These are phyloP conservation scores for Lagenidium sp. DNA, from an alignment of 352 stramenopile genomes.

Conservation along the genomic window DNA sequence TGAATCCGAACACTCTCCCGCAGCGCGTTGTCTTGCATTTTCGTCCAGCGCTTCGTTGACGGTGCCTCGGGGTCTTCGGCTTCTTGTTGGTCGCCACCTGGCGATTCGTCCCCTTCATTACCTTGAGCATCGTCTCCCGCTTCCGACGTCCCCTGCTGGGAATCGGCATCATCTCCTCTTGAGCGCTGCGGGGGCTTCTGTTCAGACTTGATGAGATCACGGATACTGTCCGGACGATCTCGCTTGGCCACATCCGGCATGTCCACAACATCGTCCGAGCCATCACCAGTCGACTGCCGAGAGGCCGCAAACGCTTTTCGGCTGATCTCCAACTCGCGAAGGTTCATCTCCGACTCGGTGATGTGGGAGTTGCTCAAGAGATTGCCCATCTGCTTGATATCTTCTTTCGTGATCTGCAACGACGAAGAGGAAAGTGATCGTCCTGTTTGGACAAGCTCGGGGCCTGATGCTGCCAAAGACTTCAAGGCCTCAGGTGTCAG, in stretches of 20 bases:
- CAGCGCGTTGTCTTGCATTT: conserved; percentile 77
- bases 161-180: conserved; percentile 26
- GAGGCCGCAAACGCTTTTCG: conserved; percentile 37
- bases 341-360: conserved; percentile 63
- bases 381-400: conserved; percentile 59
- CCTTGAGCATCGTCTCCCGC: conserved; percentile 24
- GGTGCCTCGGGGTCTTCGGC: conserved; percentile 60
- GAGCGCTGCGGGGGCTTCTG: conserved; percentile 61
- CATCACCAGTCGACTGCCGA: conserved; percentile 10
- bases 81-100: conserved; percentile 6
- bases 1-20: conserved; percentile 76
- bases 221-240: conserved; percentile 61
- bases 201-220: conserved; percentile 37
- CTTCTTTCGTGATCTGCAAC: conserved; percentile 60
- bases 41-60: conserved; percentile 83
- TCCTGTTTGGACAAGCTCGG: too few species aligned
- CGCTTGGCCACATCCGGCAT: conserved; percentile 38
- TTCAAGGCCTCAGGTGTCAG: too few species aligned
- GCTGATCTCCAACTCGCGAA: conserved; percentile 73
- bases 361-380: conserved; percentile 75
- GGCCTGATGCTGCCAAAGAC: too few species aligned
- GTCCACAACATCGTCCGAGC: conserved; percentile 22
- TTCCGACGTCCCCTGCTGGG: conserved; percentile 22
- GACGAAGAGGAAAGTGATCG: conserved; percentile 72
- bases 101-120: conserved; percentile 8